phyloP scores from a whole-genome alignment of 345 rosid species.

The Lumnitzera racemosa region DNA sequence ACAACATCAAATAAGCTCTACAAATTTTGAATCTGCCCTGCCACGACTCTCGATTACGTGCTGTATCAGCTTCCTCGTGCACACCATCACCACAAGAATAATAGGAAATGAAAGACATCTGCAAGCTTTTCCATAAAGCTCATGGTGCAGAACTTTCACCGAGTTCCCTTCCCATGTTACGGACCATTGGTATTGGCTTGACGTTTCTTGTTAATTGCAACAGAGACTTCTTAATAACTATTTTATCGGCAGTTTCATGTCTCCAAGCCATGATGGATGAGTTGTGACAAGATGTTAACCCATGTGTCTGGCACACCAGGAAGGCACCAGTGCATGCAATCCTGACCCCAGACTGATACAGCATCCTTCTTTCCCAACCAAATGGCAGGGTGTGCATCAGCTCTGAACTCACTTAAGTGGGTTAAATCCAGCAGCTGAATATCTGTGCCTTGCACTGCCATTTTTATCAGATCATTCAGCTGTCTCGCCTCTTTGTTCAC shows the following conservation, averaged over 20 bases:
- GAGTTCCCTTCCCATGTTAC: no score
- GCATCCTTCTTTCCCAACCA: conserved; percentile 95
- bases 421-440: conserved; percentile 60
- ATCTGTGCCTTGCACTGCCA: conserved; percentile 35
- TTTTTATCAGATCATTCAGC: conserved; percentile 46
- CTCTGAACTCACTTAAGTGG: conserved; percentile 81
- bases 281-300: conserved; percentile 71
- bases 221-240: not conserved
- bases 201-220: no score
- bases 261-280: conserved; percentile 26
- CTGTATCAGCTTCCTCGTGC: no score
- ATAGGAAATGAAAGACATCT: no score
- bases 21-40: no score
- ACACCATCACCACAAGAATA: no score
- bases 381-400: conserved; percentile 91
- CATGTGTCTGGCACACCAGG: conserved; percentile 94
- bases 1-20: no score
- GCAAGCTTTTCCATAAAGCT: no score
- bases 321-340: conserved; percentile 99
- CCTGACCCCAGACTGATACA: conserved; percentile 87
- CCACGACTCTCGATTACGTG: no score
- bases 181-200: no score
- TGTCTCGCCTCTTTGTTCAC: conserved; percentile 80
- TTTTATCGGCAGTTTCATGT: conserved; percentile 8
- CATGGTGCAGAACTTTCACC: no score